Percentiles rank a stretch among this genome's conserved stretches.
phyloP scores from a whole-genome alignment of 345 rosid genomes.

The Brassica juncea region DNA sequence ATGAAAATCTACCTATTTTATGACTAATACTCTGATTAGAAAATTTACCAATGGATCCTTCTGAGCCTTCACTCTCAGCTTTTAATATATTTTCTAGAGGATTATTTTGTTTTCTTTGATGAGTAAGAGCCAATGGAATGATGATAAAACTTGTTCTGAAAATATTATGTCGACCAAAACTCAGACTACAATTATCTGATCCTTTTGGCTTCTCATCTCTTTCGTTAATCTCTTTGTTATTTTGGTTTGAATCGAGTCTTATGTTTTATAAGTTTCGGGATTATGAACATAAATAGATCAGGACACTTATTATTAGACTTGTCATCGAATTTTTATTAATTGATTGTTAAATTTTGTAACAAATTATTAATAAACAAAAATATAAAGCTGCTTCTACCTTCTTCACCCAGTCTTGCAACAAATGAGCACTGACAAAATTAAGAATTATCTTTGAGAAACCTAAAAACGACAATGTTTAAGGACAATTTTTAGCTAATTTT shows the following conservation, averaged over 20 bases:
- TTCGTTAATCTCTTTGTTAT: not conserved
- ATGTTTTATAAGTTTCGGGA: not conserved
- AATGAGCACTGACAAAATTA: not conserved
- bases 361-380: not conserved
- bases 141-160: constrained; percentile 36
- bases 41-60: constrained; percentile 44
- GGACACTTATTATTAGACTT: not conserved
- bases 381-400: not conserved
- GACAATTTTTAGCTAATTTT: too few species aligned
- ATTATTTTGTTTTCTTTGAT: not conserved
- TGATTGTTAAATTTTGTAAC: too few species aligned
- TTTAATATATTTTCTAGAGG: not conserved
- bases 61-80: constrained; percentile 37
- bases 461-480: too few species aligned
- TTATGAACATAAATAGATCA: not conserved
- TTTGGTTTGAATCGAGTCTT: not conserved
- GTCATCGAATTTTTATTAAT: not conserved
- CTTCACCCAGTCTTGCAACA: not conserved
- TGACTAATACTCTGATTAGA: constrained; percentile 33
- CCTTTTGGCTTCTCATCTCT: constrained; percentile 33
- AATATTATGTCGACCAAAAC: constrained; percentile 54
- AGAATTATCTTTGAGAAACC: too few species aligned
- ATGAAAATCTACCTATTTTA: constrained; percentile 42
- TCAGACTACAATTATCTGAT: constrained; percentile 95
- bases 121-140: constrained; percentile 23